phyloP scores from a whole-genome alignment of 2,329 filamentous ascomycete genomes.

The Nemania serpens region DNA sequence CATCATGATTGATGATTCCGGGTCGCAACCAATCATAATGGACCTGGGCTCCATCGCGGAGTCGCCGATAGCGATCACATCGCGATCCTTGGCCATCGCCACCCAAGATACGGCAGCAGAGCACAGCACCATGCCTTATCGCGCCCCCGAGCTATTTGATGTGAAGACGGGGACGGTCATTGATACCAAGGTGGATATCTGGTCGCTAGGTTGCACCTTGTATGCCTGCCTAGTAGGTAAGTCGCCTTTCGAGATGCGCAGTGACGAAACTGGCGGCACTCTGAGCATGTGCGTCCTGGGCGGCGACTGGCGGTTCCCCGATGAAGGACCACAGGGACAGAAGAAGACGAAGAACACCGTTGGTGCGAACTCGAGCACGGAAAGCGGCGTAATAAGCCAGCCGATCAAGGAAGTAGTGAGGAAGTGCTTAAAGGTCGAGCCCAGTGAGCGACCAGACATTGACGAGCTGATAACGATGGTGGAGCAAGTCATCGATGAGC shows the following conservation, averaged over 20 bases:
- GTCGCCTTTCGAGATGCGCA: slow-evolving; percentile 93
- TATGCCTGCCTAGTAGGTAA: slow-evolving; percentile 97
- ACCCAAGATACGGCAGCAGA: slow-evolving; percentile 95
- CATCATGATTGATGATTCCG: slow-evolving; percentile 97
- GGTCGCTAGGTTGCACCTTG: slow-evolving; percentile 96
- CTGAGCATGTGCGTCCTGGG: slow-evolving; percentile 90
- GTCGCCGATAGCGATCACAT: slow-evolving; percentile 87
- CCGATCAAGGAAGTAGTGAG: slow-evolving; percentile 85
- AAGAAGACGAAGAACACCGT: slow-evolving; percentile 51
- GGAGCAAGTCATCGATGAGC: slow-evolving; percentile 41
- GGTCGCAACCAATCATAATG: slow-evolving; percentile 90
- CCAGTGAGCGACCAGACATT: slow-evolving; percentile 72
- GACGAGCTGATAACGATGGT: slow-evolving; percentile 43
- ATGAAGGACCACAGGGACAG: slow-evolving; percentile 70
- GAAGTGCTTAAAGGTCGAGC: slow-evolving; percentile 84
- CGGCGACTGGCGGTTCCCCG: slow-evolving; percentile 95
- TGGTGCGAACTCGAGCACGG: slow-evolving; percentile 39
- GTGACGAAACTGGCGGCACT: slow-evolving; percentile 93
- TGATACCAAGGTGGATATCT: slow-evolving; percentile 97
- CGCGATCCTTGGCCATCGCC: slow-evolving; percentile 84
- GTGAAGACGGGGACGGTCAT: slow-evolving; percentile 91
- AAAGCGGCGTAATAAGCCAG: slow-evolving; percentile 70
- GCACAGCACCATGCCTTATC: slow-evolving; percentile 98
- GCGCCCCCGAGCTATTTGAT: slow-evolving; percentile 95
- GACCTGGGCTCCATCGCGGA: slow-evolving; percentile 90